Percentiles rank a stretch among this genome's conserved stretches.
Conservation (phyloP, 805 yeast genomes). For the Geotrichum ghanense region DNA sequence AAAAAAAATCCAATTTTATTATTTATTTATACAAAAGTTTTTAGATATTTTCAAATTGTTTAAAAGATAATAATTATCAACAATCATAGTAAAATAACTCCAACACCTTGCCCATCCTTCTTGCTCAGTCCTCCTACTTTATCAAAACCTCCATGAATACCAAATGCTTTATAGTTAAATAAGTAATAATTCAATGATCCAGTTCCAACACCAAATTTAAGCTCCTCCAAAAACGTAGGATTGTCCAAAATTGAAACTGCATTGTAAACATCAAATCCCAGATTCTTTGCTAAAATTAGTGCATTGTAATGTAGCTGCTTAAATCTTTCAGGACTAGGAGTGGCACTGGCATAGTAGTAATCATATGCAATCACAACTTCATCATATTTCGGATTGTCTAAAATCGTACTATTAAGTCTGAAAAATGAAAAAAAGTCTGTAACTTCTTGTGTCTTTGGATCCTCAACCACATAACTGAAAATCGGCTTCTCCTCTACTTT, state of each 20-base stretch:
- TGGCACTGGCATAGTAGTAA: slow-evolving; percentile 78
- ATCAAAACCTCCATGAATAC: slow-evolving; percentile 71
- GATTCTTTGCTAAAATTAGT: slow-evolving; percentile 55
- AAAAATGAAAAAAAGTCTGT: slow-evolving; percentile 89
- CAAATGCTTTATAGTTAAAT: slow-evolving; percentile 79
- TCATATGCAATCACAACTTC: slow-evolving; percentile 78
- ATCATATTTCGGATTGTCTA: slow-evolving; percentile 47
- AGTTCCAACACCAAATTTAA: slow-evolving; percentile 89
- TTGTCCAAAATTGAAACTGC: slow-evolving; percentile 90
- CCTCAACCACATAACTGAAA: slow-evolving; percentile 66
- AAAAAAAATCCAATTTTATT: too few species aligned
- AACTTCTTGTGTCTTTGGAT: slow-evolving; percentile 35
- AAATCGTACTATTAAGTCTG: slow-evolving; percentile 75
- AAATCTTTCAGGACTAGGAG: slow-evolving; percentile 42
- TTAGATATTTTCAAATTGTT: too few species aligned
- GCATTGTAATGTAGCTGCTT: slow-evolving; percentile 58
- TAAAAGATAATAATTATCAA: too few species aligned
- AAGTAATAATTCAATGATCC: slow-evolving; percentile 84
- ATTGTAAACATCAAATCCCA: slow-evolving; percentile 81
- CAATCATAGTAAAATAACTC: neutral
- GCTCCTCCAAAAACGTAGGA: slow-evolving; percentile 63
- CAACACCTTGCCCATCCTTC: slow-evolving; percentile 83
- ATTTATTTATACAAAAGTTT: too few species aligned
- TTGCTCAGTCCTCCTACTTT: slow-evolving; percentile 37
- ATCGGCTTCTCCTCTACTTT: slow-evolving; percentile 39